Base-by-base conservation (phyloP, 768 basidiomycete genomes). In the Xerocomus potaroensis region DNA sequence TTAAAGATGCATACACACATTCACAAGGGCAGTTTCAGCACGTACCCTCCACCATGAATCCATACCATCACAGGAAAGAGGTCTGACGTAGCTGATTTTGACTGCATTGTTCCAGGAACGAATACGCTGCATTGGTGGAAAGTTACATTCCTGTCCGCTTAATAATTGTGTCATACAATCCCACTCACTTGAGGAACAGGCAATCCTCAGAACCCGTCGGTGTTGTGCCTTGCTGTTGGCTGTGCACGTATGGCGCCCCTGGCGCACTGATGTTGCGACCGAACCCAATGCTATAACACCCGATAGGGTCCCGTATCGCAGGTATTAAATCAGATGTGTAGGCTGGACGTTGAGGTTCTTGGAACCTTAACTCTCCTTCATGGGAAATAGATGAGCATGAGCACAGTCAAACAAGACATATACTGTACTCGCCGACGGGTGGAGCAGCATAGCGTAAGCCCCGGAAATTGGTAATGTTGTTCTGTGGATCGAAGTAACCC, bases 391-490 rank as follows among this genome's bases (percentile, higher is more conserved):
- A 2, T 12, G 8, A 0, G 33, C n/a, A 12, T 15, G 15, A 8
- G 4, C 18, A 30, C 12, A 9, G 19, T 18, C 3, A 19, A 9
- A 5, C 2, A 19, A 35, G 6, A 15, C 4, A n/a, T n/a, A n/a
- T n/a, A 9, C 8, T 8, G 4, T 1, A 48, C 67, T 18, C 19
- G 72, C 76, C 76, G 23, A 69, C 50, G 4, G 78, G 77, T 19
- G 75, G 62, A 21, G 74, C 74, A 10, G 79, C 78, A 59, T 74
- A 80, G 7, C 77, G 69, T 29, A 67, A 47, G n/a, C 59, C 50
- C 24, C 64, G 44, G 49, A 64, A 67, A 38, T 24, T 51, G 0
- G 64, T 57, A 2, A 54, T 45, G 23, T 61, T 64, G 0, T 44
- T 49, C 14, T 49, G 45, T 12, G 50, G 2, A 31, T 68, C 54